Base-by-base conservation (phyloP, 2,329 filamentous ascomycete genomes). In the Cercospora berteroae region DNA sequence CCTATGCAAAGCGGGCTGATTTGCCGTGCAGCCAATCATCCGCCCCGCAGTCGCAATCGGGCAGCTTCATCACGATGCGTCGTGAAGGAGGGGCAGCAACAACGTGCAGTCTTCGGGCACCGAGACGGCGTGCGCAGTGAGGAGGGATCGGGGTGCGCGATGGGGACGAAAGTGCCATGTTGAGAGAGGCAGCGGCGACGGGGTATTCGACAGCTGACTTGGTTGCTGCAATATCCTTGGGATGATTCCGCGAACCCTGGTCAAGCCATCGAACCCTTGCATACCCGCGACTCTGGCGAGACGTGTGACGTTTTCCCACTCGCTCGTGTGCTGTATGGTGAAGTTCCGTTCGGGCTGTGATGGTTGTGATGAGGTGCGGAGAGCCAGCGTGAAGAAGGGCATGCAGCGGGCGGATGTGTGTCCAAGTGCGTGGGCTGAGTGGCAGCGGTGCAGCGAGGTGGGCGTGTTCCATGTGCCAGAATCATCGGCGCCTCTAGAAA, bases 1-100 rank as follows among this genome's bases (percentile, higher is more conserved):
- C 52, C 52, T 57, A 57, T 57, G 52, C 52, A 57, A 25, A 57
- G 52, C 52, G 52, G 52, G 52, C 52, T 57, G 52, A 57, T 57
- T 57, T 57, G 52, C 52, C 52, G 52, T 33, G 52, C 52, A 57
- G 52, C 52, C 52, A 57, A 57, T 57, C 13, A 57, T 18, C 16
- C 52, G 25, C 13, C 52, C 10, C 52, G 52, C 52, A 57, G 52
- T 27, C 20, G 52, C 23, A 16, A 9, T 48, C 9, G 42, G n/a
- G 20, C 18, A 42, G n/a, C 42, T 1, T 48, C 42, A 48, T 48
- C 42, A 48, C 42, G 18, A 48, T 10, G 18, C 42, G 36, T 4
- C n/a, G 36, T 42, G 42, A 23, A 48, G 42, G 8, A 48, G 42
- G 3, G 18, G 18, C 44, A 23, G 44, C 44, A 23, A 12, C 44